Evolutionary conservation across 129 eudicot species (phyloP).

Genomic region (Rutidosis leptorrhynchoides): DNA sequence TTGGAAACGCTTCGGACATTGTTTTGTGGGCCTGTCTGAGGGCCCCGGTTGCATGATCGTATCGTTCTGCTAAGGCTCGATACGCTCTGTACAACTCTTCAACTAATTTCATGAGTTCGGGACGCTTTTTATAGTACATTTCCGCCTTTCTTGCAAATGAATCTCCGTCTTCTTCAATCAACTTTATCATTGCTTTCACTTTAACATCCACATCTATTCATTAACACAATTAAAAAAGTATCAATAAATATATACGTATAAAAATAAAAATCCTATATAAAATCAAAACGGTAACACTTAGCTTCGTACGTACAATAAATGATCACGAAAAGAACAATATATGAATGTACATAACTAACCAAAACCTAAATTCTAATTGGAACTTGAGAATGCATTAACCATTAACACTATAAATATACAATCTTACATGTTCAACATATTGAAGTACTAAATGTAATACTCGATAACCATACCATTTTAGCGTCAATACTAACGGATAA

Average conservation of each 20-base stretch:
- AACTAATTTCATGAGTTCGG: slow-evolving; percentile 90
- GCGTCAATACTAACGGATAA: neutral
- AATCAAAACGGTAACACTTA: neutral
- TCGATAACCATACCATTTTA: neutral
- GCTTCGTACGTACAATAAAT: slow-evolving; percentile 3
- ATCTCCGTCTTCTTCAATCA: slow-evolving; percentile 92
- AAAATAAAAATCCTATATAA: neutral
- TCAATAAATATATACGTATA: neutral
- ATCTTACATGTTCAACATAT: neutral
- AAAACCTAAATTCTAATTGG: slow-evolving; percentile 6
- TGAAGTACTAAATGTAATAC: neutral
- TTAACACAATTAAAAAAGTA: neutral
- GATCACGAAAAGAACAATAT: neutral
- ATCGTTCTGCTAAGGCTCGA: slow-evolving; percentile 91
- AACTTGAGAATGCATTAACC: slow-evolving; percentile 8
- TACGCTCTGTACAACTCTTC: slow-evolving; percentile 93
- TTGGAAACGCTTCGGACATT: slow-evolving; percentile 86
- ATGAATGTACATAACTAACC: neutral
- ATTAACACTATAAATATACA: neutral
- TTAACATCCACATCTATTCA: slow-evolving; percentile 72
- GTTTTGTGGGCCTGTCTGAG: slow-evolving; percentile 89
- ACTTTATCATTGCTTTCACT: slow-evolving; percentile 86
- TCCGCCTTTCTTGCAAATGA: slow-evolving; percentile 94
- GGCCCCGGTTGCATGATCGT: slow-evolving; percentile 96
- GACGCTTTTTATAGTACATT: slow-evolving; percentile 90